Evolutionary conservation across 805 yeast species (phyloP), one percentile per base, ranked within the genome.

Genomic region (Metschnikowia rubicola): DNA sequence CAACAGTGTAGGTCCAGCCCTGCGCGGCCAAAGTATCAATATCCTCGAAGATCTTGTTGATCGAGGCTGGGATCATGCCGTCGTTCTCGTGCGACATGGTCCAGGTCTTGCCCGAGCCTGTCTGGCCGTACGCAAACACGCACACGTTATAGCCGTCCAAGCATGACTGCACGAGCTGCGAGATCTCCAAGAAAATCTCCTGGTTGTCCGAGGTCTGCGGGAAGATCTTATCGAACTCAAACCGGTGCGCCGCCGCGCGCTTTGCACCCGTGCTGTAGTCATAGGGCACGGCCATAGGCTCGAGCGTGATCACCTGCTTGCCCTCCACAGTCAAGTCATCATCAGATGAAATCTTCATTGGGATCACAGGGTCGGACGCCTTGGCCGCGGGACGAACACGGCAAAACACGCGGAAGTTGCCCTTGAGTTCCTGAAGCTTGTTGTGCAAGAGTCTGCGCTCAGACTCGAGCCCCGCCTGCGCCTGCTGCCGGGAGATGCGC

Each of bases 41-140:
- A 44, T 81, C 78, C 4, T 75, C 66, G 59, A 89, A 89, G 4
- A 92, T 84, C 57, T 84, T 86, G 12, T 70, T 64, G 11, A 91
- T 75, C 0, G 97, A 86, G 13, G 79, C 71, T 1, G 96, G 89
- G 31, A 90, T 88, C 71, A 92, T 80, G 12, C 99, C 98, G 58
- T 84, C 85, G 1, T 65, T 58, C 0, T 78, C 68, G 47, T 70
- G 68, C 2, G 90, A 78, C 98, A 92, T 94, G 0, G 99, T 94
- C 63, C 68, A 84, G 0, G 98, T 92, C 62, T 92, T 92, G 3
- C 99, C 99, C 0, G 97, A 70, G 78, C 88, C 60, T 0, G 99
- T 94, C 65, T 92, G 99, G 1, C 99, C 99, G 63, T 94, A 92
- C 5, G 97, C 97, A 66, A 90, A 90, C 1, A 94, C 88, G 64